Percentiles rank a stretch among this genome's conserved stretches.
These are phyloP conservation scores for Phaseolus coccineus DNA, from an alignment of 331 rosid genomes.

Conservation along the genomic window DNA sequence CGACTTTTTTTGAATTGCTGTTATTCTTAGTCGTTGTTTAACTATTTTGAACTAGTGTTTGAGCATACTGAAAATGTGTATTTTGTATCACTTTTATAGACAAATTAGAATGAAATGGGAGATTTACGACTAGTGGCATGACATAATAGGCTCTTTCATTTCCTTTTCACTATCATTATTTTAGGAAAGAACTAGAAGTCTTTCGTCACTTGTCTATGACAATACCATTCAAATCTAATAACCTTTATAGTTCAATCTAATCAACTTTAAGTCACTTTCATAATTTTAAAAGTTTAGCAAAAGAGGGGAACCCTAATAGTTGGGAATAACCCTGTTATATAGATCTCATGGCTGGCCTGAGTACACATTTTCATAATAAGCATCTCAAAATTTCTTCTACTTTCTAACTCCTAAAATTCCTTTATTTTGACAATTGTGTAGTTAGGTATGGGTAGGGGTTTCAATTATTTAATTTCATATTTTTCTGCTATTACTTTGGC, in stretches of 20 bases:
- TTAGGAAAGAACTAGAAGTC: no score
- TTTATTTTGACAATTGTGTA: conserved; percentile 24
- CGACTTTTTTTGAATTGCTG: no score
- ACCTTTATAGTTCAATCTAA: no score
- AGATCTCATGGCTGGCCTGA: neutral
- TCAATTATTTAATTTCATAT: conserved; percentile 22
- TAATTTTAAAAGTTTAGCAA: neutral
- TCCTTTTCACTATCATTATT: no score
- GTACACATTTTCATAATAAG: conserved; percentile 22
- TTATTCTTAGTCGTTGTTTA: no score
- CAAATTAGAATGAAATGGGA: neutral
- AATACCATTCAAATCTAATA: no score
- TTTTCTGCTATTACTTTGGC: conserved; percentile 4
- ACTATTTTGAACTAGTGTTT: no score
- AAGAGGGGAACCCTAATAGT: conserved; percentile 47
- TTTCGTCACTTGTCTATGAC: no score
- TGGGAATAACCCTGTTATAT: conserved; percentile 47
- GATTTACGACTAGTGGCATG: no score
- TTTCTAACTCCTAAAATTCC: conserved; percentile 29
- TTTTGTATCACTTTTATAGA: neutral
- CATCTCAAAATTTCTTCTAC: conserved; percentile 20
- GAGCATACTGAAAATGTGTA: neutral
- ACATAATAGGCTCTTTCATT: no score
- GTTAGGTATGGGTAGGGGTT: conserved; percentile 10
- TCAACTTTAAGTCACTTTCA: no score